A percentile compares a stretch with the other conserved stretches of the same genome.
These are phyloP conservation scores for Lipomyces anomalus DNA, from an alignment of 805 yeast genomes.

Conservation along the genomic window DNA sequence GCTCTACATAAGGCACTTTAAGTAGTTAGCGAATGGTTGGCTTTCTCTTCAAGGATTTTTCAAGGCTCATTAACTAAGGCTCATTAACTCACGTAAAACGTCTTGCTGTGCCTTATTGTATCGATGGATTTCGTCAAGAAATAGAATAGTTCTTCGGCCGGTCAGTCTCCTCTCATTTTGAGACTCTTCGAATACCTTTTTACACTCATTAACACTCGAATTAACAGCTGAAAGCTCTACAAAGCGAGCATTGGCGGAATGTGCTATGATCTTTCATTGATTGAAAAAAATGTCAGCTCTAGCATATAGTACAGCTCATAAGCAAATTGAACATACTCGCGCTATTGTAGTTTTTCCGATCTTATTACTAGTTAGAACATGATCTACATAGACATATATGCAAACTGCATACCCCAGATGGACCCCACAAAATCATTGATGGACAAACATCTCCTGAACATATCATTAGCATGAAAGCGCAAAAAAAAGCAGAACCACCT, in stretches of 20 bases:
- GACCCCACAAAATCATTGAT: slow-evolving; percentile 88
- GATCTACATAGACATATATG: too few species aligned
- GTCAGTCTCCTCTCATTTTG: slow-evolving; percentile 42
- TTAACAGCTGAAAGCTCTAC: slow-evolving; percentile 83
- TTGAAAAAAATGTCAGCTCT: neutral
- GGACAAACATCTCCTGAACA: slow-evolving; percentile 42
- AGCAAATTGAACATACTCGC: slow-evolving; percentile 33
- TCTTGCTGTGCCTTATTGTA: slow-evolving; percentile 86
- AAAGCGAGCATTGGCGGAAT: slow-evolving; percentile 49
- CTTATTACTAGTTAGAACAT: too few species aligned
- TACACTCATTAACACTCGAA: slow-evolving; percentile 60
- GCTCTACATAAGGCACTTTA: slow-evolving; percentile 67
- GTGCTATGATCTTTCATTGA: slow-evolving; percentile 47
- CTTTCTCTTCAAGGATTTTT: too few species aligned
- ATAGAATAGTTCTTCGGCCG: slow-evolving; percentile 58
- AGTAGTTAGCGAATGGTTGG: too few species aligned
- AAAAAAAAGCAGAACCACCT: neutral
- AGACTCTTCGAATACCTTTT: slow-evolving; percentile 53
- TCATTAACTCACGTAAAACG: slow-evolving; percentile 45
- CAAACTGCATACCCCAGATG: slow-evolving; percentile 97
- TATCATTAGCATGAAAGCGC: neutral
- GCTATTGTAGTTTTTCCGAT: slow-evolving; percentile 84
- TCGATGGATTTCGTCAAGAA: slow-evolving; percentile 90
- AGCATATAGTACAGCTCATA: too few species aligned
- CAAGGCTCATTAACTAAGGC: too few species aligned